Evolutionary conservation across 306 rosid genomes (phyloP), one percentile per base, ranked within the genome.

Genomic region (Chamaecrista fasciculata): DNA sequence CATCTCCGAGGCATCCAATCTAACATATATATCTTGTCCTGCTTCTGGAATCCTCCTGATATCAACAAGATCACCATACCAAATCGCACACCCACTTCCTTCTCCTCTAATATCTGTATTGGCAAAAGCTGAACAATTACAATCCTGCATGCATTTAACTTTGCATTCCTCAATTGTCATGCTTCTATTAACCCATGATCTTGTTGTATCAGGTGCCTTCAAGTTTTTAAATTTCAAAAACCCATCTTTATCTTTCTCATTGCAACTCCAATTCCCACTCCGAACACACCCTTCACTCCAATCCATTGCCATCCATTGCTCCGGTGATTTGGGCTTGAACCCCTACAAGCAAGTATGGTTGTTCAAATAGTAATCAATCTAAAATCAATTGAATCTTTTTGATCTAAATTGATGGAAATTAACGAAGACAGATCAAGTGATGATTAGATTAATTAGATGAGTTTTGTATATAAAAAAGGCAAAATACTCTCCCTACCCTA

Each of bases 1-100:
- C 19, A 61, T 9, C 19, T 76, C 74, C 1, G 85, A 66, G 6
- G 69, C 76, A 0, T 66, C 62, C 39, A 66, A 26, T 71, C 80
- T 72, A 21, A 87, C 62, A 51, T 77, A 85, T 19, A 88, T 7
- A 73, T 77, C 76, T 64, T 85, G 89, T 6, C 81, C 86, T 3
- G 69, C 71, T 6, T 43, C 59, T 0, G 80, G 50, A 43, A 78
- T 33, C 36, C 36, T 2, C 11, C 15, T 9, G 42, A 40, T 2
- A 57, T 83, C 84, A 15, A 64, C 52, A 1, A 88, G 79, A 24
- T 76, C 79, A 11, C 72, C 75, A 8, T 63, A 83, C 82, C 84
- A 79, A 46, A 79, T 60, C 20, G 62, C 25, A 64, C 84, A 83
- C 6, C 80, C 73, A 36, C 49, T 74, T 20, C 71, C 73, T 50